Conservation (phyloP, 768 basidiomycete genomes). For the Leccinum sublutescens region DNA sequence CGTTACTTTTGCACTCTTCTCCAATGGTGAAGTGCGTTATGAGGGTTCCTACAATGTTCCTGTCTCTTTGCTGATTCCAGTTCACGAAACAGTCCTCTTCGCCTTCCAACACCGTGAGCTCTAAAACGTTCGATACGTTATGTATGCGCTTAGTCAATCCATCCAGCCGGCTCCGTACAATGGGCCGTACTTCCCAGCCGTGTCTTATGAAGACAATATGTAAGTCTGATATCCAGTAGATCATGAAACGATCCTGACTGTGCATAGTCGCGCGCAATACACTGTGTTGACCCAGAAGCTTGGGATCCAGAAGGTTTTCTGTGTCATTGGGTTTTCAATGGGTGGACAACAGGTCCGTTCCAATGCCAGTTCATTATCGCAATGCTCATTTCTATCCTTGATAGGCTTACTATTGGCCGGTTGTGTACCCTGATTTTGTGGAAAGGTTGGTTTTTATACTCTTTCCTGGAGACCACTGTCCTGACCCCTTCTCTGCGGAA, state of each 20-base stretch:
- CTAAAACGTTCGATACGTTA: neutral
- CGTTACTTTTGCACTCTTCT: conserved; percentile 57
- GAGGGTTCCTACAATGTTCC: neutral
- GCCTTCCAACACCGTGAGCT: conserved; percentile 48
- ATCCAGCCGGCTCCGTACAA: conserved; percentile 53
- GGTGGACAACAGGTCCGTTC: conserved; percentile 49
- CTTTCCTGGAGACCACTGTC: neutral
- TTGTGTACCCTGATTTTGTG: conserved; percentile 54
- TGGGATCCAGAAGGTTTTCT: conserved; percentile 16
- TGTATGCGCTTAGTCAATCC: neutral
- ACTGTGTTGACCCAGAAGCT: conserved; percentile 44
- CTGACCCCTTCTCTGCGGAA: neutral
- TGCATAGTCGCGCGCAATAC: conserved; percentile 51
- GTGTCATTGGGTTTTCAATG: conserved; percentile 55
- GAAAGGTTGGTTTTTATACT: conserved; percentile 36
- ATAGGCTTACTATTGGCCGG: conserved; percentile 57
- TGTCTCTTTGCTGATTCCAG: neutral
- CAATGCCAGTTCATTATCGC: neutral
- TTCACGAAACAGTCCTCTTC: conserved; percentile 48
- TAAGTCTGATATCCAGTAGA: conserved; percentile 19
- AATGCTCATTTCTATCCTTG: neutral
- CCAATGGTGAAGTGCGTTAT: conserved; percentile 52
- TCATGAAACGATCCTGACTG: neutral
- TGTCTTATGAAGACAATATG: conserved; percentile 63
- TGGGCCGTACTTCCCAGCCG: conserved; percentile 56